Conservation (phyloP, 1,284 basidiomycete genomes). For the Ustilago esculenta region DNA sequence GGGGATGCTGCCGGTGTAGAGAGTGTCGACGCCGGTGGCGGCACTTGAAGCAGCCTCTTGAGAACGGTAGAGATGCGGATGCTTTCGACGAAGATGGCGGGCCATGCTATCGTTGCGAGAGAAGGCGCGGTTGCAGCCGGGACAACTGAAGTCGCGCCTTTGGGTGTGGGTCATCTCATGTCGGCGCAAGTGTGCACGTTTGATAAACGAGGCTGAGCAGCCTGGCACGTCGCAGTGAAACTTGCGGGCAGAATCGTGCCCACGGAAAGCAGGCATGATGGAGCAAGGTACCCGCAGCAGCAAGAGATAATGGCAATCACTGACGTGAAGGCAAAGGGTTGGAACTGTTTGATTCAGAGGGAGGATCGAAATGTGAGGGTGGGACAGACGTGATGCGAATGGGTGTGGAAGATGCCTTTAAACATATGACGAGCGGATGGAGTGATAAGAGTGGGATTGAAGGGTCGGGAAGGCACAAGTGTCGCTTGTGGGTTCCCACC, state of each 20-base stretch:
- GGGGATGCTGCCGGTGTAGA: conserved; percentile 4
- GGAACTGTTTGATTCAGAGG: background rate
- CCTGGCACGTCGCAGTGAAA: conserved; percentile 33
- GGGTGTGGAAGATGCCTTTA: conserved; percentile 1
- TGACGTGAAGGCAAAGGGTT: too few relatives aligned
- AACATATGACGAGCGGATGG: background rate
- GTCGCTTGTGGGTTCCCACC: conserved; percentile 8
- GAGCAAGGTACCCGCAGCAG: background rate
- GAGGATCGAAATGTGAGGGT: conserved; percentile 1
- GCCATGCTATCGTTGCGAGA: conserved; percentile 48
- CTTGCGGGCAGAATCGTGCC: conserved; percentile 31
- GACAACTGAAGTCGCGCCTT: conserved; percentile 38
- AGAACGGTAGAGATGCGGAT: conserved; percentile 32
- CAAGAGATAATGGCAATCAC: background rate
- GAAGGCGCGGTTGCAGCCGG: conserved; percentile 32
- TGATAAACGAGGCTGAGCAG: conserved; percentile 46
- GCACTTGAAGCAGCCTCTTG: conserved; percentile 4
- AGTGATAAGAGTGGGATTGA: background rate
- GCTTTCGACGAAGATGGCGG: conserved; percentile 41
- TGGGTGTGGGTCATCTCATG: conserved; percentile 50
- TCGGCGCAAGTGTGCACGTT: conserved; percentile 41
- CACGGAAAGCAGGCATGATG: conserved; percentile 35
- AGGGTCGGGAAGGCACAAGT: background rate
- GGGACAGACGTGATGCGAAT: conserved; percentile 13
- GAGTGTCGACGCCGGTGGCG: conserved; percentile 6